Evolutionary conservation across 768 basidiomycete species (phyloP), one percentile per base, ranked within the genome.

Genomic region (Xerocomellus chrysenteron): DNA sequence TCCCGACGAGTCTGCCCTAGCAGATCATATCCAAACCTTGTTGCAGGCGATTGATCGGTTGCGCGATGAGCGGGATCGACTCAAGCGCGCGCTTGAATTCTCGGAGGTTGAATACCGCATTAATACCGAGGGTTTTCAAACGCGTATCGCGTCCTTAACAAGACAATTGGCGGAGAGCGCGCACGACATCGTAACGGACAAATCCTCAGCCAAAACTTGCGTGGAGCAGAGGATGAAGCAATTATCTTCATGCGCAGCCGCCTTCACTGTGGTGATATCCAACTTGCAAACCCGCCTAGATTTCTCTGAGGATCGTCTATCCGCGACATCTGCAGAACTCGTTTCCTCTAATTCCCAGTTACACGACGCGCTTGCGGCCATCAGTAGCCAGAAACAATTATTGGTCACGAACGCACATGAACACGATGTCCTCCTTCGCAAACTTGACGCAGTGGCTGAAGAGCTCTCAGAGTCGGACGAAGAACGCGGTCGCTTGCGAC

Each of bases 61-160:
- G 45, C 84, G 90, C 5, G 68, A 69, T 5, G 88, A 92, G 61
- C 78, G 89, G 5, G 85, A 91, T 58, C 74, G 70, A 45, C 76
- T 90, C 28, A 79, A 79, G 49, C 79, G 84, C 7, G 80, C 86
- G 52, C 70, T 92, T 14, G 78, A 87, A 47, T 92, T 91, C 69
- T 73, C 87, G 52, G 80, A 87, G 59, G 75, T 78, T 3, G 90
- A 92, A 71, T 82, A 83, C 26, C 81, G 75, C 59, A 87, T 89
- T 62, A 74, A 82, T 3, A 78, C 84, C 16, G 80, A 89, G 56
- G 80, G 83, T 0, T 69, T 87, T 47, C 78, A 85, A 63, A 74
- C 76, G 35, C 81, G 80, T 55, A 71, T 87, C 21, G 68, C 75
- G 2, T 72, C 48, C 54, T 68, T 60, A 50, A 61, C 72, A 11